Percentiles rank a stretch among this genome's conserved stretches.
These are phyloP conservation scores for Neocucurbitaria cava DNA, from an alignment of 2,329 filamentous ascomycete species.

Conservation along the genomic window DNA sequence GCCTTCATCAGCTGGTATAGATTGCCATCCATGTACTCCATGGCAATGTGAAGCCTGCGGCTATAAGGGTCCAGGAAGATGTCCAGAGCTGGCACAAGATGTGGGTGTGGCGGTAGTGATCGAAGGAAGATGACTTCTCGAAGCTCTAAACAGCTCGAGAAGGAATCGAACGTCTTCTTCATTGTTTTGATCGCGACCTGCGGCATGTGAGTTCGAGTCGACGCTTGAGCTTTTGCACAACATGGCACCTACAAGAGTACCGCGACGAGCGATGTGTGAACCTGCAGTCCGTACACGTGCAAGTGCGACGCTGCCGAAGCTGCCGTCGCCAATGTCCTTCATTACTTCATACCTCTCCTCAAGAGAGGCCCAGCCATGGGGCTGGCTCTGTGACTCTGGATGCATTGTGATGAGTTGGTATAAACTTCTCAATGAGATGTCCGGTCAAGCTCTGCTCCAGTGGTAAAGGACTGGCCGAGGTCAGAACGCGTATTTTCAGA, in stretches of 20 bases:
- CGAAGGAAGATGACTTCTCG: conserved; percentile 96
- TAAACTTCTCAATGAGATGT: conserved; percentile 19
- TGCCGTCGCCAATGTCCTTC: conserved; percentile 98
- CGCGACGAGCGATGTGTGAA: conserved; percentile 84
- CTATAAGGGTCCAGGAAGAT: conserved; percentile 97
- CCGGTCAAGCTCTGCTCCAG: conserved; percentile 10
- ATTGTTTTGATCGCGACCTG: conserved; percentile 99
- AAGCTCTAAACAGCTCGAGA: conserved; percentile 87
- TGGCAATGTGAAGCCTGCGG: conserved; percentile 95
- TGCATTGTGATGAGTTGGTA: conserved; percentile 64
- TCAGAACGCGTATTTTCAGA: conserved; percentile 15
- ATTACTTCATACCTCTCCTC: conserved; percentile 96
- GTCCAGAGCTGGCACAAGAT: conserved; percentile 95
- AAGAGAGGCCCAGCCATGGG: conserved; percentile 72
- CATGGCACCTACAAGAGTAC: conserved; percentile 78
- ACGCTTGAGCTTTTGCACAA: conserved; percentile 8
- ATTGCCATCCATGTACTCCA: conserved; percentile 99
- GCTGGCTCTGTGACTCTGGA: conserved; percentile 75
- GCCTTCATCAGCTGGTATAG: conserved; percentile 99
- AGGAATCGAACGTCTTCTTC: conserved; percentile 99
- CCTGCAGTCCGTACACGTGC: conserved; percentile 91
- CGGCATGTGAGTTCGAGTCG: conserved; percentile 28
- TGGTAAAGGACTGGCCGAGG: conserved; percentile 18
- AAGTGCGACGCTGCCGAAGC: conserved; percentile 94
- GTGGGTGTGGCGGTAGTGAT: conserved; percentile 83